These are phyloP conservation scores for Cercophora sp. DNA, from an alignment of 495 filamentous ascomycete genomes.

Conservation along the genomic window DNA sequence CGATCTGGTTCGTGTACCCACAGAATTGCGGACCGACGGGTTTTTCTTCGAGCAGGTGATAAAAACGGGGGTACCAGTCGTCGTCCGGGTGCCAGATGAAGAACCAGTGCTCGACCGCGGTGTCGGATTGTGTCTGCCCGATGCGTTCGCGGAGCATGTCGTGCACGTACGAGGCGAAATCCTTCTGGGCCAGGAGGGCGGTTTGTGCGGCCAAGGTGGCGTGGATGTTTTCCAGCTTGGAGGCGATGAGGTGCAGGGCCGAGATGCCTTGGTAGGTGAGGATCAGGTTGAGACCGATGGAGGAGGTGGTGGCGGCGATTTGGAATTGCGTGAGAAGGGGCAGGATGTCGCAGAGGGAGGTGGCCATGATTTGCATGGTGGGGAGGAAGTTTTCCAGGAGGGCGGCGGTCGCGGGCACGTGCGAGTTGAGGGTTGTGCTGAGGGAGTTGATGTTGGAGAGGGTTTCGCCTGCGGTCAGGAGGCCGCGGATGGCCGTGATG, in stretches of 20 bases:
- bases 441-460: not conserved
- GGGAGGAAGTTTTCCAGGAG: conserved; percentile 13
- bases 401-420: not conserved
- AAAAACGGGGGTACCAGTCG: conserved; percentile 23
- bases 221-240: conserved; percentile 41
- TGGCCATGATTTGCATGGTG: conserved; percentile 23
- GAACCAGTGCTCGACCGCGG: conserved; percentile 17
- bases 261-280: conserved; percentile 57
- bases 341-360: conserved; percentile 16
- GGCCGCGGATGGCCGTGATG: not conserved
- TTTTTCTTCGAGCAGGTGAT: conserved; percentile 19
- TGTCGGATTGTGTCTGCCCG: conserved; percentile 15
- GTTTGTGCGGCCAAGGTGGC: conserved; percentile 15
- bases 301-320: conserved; percentile 9
- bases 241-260: conserved; percentile 52
- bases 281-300: conserved; percentile 21
- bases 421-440: not conserved
- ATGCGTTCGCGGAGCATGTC: conserved; percentile 23
- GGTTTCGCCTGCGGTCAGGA: not conserved
- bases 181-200: conserved; percentile 16
- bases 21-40: conserved; percentile 19
- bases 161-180: conserved; percentile 20
- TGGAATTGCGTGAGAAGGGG: conserved; percentile 16
- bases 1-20: conserved; percentile 26
- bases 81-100: conserved; percentile 22